Base-by-base conservation (phyloP, 345 rosid species). In the Brassica rapa region DNA sequence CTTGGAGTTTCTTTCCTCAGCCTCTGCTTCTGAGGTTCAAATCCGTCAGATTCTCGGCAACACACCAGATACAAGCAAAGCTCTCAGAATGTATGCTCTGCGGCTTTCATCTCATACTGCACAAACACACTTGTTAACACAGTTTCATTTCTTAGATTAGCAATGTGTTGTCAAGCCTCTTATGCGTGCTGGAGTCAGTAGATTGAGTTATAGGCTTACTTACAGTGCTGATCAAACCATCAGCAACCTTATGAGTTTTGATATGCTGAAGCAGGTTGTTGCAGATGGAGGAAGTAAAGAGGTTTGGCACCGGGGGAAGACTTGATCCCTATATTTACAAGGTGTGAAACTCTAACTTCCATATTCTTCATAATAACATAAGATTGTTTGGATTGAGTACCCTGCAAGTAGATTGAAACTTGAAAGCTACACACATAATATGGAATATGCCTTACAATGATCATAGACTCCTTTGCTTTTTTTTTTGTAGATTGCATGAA, bases 11-110 rank as follows among this genome's bases (percentile, higher is more conserved):
- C 96, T 95, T 63, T 87, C 97, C 46, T 65, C 82, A 6, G 89
- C 87, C 16, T 72, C 87, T 68, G 77, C 87, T 68, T 80, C 91
- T 51, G 98, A 94, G 83, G 84, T 88, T 10, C 83, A 82, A 62
- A 92, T 94, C 46, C 97, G 98, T 41, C 86, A 82, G 62, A 74
- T 77, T 70, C 91, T 94, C 0, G 98, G 98, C 4, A 93, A 94
- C 77, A 92, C 95, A 57, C 97, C 98, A 3, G 97, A 92, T 77
- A 94, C 97, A n/a, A 94, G 98, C 87, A 94, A 92, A 83, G 98
- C 98, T 71, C 97, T 92, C 68, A 87, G 96, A 85, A 88, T 89
- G 98, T 92, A 82, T 67, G 67, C 51, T 46, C 56, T 62, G 21
- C 21, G 0, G 21, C 66, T 14, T 55, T 62, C 62, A 32, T 67